phyloP scores from a whole-genome alignment of 352 stramenopile species.

The Ophiocytium majus region DNA sequence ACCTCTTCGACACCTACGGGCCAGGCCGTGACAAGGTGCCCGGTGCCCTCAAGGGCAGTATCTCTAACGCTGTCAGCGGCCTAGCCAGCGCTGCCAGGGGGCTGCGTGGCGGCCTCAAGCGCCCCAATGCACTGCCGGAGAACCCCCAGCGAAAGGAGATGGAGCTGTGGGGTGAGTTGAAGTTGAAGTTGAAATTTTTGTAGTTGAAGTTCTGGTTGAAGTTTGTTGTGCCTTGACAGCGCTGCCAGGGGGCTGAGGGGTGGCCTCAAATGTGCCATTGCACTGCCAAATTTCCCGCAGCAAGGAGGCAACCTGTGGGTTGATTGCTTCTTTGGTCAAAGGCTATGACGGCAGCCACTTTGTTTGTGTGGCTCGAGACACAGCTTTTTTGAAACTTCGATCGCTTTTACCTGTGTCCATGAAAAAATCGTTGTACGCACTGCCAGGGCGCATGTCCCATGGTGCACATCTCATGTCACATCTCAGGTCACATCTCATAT shows the following conservation, averaged over 20 bases:
- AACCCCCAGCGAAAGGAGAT: slow-evolving; percentile 62
- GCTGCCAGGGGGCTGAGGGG: background rate
- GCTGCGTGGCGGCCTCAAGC: background rate
- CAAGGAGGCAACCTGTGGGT: too few relatives aligned
- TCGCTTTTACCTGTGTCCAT: too few relatives aligned
- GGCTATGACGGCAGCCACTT: too few relatives aligned
- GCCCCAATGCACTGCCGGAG: slow-evolving; percentile 59
- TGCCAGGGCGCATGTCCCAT: too few relatives aligned
- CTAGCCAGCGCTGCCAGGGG: background rate
- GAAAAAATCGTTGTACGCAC: too few relatives aligned
- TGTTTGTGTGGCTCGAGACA: too few relatives aligned
- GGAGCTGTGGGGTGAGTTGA: slow-evolving; percentile 59
- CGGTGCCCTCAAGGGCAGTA: background rate
- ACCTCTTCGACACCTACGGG: slow-evolving; percentile 60
- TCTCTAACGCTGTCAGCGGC: background rate
- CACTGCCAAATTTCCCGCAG: too few relatives aligned
- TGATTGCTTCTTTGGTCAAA: too few relatives aligned
- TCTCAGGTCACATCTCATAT: background rate
- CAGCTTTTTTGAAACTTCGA: too few relatives aligned
- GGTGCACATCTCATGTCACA: background rate
- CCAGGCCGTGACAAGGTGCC: slow-evolving; percentile 20
- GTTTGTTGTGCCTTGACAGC: background rate
- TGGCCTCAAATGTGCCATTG: background rate
- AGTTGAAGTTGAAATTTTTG: background rate
- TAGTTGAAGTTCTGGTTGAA: background rate